Base-by-base conservation (phyloP, 75 land plant genomes). In the Adiantum capillusveneris region DNA sequence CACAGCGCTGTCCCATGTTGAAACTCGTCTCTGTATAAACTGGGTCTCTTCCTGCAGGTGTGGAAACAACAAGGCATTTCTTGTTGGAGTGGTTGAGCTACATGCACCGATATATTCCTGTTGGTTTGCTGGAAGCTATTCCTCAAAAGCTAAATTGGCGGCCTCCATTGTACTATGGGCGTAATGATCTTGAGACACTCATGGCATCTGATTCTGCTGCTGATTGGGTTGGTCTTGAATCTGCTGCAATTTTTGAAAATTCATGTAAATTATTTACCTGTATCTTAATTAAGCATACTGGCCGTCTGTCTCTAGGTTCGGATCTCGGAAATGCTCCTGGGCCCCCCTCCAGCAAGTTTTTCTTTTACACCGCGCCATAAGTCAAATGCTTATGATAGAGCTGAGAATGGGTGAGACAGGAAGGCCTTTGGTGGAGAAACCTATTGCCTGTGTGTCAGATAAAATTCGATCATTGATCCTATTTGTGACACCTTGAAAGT, bases 201-300 rank as follows among this genome's bases (percentile, higher is more conserved):
- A 84, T 95, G 96, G 88, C 84, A 26, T 95, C 99, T 48, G 99
- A 95, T 44, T 84, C 85, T 67, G 99, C 96, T 62, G 99, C 99
- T 44, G 99, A 95, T 52, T 90, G 99, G 99, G 99, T 94, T 83
- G 29, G 65, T 53, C 26, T 7, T 51, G 24, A 29, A 27, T 34
- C 45, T 26, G 21, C 16, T 34, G 9, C 9, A 34, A 34, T 29
- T 31, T 0, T 41, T 39, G 31, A 22, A 31, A 27, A 26, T 58
- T 58, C 37, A n/a, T 21, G 19, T 18, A 46, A 27, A 9, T 24
- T 25, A 2, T 18, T 31, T 57, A 17, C 19, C 2, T 16, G 20
- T 30, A 19, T 31, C 5, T 28, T 5, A 11, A 9, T 5, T 1
- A 26, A 27, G 12, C 6, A 27, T 16, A 21, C 31, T 29, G 9